Evolutionary conservation across 768 basidiomycete genomes (phyloP).

Genomic region (Pleurotus platypus): DNA sequence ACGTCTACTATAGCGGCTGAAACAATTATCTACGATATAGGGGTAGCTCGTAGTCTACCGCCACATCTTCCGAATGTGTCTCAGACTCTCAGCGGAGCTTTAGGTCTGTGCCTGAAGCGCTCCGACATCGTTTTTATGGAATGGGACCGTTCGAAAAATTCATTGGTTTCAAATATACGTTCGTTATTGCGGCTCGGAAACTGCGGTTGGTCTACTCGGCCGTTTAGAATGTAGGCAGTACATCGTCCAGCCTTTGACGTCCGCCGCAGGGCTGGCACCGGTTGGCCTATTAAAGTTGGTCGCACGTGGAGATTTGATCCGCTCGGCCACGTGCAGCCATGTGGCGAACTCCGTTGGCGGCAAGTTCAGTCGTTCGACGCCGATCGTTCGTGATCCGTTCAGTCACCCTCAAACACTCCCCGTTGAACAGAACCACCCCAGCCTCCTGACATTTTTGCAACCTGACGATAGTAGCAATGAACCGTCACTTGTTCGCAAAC

Average conservation of each 20-base stretch:
- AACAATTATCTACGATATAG: neutral
- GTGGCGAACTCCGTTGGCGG: neutral
- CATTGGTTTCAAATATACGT: too few relatives aligned
- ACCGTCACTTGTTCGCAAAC: neutral
- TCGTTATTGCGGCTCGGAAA: too few relatives aligned
- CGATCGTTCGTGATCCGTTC: constrained; percentile 5
- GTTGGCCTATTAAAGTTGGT: neutral
- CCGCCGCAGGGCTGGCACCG: too few relatives aligned
- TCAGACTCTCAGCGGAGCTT: constrained; percentile 5
- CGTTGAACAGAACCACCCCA: neutral
- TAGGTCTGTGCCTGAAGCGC: constrained; percentile 4
- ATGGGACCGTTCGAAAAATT: too few relatives aligned
- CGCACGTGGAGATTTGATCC: constrained; percentile 5
- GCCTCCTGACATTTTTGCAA: neutral
- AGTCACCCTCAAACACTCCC: constrained; percentile 1
- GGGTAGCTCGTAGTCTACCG: neutral
- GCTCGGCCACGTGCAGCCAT: constrained; percentile 2
- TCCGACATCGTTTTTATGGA: too few relatives aligned
- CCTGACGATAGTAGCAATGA: neutral
- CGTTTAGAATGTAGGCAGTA: too few relatives aligned
- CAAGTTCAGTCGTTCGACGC: too few relatives aligned
- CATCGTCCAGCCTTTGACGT: too few relatives aligned
- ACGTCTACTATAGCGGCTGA: constrained; percentile 5
- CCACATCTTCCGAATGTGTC: constrained; percentile 1
- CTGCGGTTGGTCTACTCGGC: too few relatives aligned